These are phyloP conservation scores for Thelephora terrestris DNA, from an alignment of 1,284 basidiomycete species.

Conservation along the genomic window DNA sequence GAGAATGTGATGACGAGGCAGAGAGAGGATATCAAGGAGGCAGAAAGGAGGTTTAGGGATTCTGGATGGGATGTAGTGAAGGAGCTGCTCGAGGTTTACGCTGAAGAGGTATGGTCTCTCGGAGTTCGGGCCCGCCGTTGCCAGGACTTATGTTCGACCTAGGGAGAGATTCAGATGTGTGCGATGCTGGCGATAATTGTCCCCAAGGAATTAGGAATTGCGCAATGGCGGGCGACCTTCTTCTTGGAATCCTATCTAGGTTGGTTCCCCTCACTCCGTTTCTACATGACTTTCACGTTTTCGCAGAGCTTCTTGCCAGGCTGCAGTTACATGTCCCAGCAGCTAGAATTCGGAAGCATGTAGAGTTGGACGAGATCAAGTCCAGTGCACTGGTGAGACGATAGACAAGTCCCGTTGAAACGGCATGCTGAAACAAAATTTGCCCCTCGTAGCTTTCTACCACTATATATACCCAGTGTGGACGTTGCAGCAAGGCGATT, in stretches of 20 bases:
- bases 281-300: neutral
- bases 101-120: slow-evolving; percentile 39
- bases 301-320: slow-evolving; percentile 49
- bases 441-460: slow-evolving; percentile 44
- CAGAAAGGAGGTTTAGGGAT: slow-evolving; percentile 42
- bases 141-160: neutral
- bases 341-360: slow-evolving; percentile 62
- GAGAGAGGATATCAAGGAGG: slow-evolving; percentile 33
- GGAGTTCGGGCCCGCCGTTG: neutral
- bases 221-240: slow-evolving; percentile 30
- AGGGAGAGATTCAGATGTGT: slow-evolving; percentile 74
- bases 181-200: slow-evolving; percentile 56
- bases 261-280: slow-evolving; percentile 17
- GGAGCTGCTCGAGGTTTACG: slow-evolving; percentile 48
- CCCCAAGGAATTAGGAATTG: slow-evolving; percentile 41
- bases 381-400: slow-evolving; percentile 39
- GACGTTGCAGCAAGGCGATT: slow-evolving; percentile 54
- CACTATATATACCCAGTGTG: slow-evolving; percentile 55
- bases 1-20: neutral
- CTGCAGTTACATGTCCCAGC: slow-evolving; percentile 50
- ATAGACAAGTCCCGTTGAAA: neutral
- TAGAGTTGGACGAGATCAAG: slow-evolving; percentile 37
- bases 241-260: slow-evolving; percentile 67
- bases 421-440: neutral
- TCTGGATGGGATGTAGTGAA: slow-evolving; percentile 47